Evolutionary conservation across 192 early-diverging fungal species (phyloP), one percentile per base, ranked within the genome.

Genomic region (Ramicandelaber brevisporus): DNA sequence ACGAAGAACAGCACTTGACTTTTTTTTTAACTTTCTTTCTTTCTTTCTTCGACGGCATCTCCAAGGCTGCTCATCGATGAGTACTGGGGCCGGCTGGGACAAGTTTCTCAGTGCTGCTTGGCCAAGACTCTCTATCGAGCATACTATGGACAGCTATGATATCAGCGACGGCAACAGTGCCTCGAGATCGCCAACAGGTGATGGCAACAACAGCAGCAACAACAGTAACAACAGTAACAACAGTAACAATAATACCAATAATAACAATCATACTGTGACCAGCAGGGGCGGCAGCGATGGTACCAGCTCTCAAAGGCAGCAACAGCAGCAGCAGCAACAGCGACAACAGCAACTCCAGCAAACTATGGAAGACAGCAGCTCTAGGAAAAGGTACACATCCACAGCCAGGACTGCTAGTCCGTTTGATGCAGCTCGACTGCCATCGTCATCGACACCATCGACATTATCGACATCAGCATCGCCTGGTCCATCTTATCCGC

Each of bases 141-240:
- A 33, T 40, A 2, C 41, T 42, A 14, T 35, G 35, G 25, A 54
- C 42, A 30, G 35, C 51, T n/a, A 34, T 25, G 10, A 36, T 34
- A 21, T 3, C 16, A 3, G 13, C 29, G 5, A 22, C 28, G 3
- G 7, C 23, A 7, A 16, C 29, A n/a, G 16, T 24, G 16, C 17
- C 33, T 4, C 40, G 21, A 17, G n/a, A 30, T 23, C 33, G 14
- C 16, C n/a, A 33, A 9, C 30, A 16, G 29, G 29, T 20, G 20
- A 11, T 24, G 26, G 38, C 26, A 29, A 20, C 35, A 25, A 6
- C 33, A 26, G 30, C 37, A 50, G 28, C 16, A 24, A 17, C 25
- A 38, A 28, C 17, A 13, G 17, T 20, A 36, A 13, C 26, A 21
- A 10, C 32, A 34, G 34, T 17, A 33, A 6, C 37, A 16, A 25